These are phyloP conservation scores for Termitomyces titanicus DNA, from an alignment of 768 basidiomycete species.

Conservation along the genomic window DNA sequence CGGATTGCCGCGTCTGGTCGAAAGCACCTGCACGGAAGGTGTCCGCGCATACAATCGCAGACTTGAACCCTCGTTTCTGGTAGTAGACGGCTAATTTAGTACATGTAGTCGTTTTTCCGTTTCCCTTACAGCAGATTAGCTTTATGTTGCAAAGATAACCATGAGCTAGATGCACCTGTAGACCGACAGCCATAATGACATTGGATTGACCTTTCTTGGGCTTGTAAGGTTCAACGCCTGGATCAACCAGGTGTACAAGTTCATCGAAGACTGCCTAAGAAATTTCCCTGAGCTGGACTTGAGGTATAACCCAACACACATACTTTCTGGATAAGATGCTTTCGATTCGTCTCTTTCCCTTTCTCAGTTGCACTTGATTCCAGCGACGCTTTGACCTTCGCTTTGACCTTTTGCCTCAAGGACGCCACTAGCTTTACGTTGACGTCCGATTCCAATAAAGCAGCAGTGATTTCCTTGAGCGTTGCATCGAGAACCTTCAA, in stretches of 20 bases:
- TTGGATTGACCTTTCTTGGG: constrained; percentile 93
- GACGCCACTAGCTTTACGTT: constrained; percentile 95
- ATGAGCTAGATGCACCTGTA: constrained; percentile 59
- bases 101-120: constrained; percentile 98
- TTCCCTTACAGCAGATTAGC: constrained; percentile 53
- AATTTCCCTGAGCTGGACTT: background rate
- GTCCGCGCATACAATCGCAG: constrained; percentile 97
- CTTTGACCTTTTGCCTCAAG: constrained; percentile 85
- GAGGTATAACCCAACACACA: background rate
- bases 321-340: constrained; percentile 91
- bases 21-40: constrained; percentile 99
- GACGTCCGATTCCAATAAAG: constrained; percentile 93
- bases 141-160: background rate
- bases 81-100: constrained; percentile 98
- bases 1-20: constrained; percentile 98
- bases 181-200: constrained; percentile 96
- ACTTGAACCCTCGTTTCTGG: constrained; percentile 94
- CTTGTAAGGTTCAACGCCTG: constrained; percentile 92
- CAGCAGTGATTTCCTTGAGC: constrained; percentile 93
- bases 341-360: constrained; percentile 76
- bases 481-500: constrained; percentile 86
- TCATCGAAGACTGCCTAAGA: constrained; percentile 92
- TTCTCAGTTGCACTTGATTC: constrained; percentile 65
- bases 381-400: constrained; percentile 79
- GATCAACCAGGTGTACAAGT: constrained; percentile 91